Evolutionary conservation across 768 basidiomycete species (phyloP), one percentile per base, ranked within the genome.

Genomic region (Suillus variegatus): DNA sequence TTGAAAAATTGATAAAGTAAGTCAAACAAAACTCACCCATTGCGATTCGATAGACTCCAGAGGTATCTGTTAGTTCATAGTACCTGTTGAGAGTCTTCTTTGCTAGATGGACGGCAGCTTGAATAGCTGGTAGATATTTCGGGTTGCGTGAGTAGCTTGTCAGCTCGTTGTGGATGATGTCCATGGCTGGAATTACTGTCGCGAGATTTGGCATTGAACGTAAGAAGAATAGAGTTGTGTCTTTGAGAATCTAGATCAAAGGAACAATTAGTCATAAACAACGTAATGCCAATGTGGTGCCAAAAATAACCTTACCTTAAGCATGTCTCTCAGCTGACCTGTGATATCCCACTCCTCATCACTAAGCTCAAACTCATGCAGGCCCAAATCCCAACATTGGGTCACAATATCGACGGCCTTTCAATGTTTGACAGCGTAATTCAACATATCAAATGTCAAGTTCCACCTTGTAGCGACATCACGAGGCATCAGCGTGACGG

Each of bases 401-500:
- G 72, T 75, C 1, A 76, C 60, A 9, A 13, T 44, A 57, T 75
- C 67, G 13, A 77, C 36, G 4, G 69, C 75, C n/a, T 25, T n/a
- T 8, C 66, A 58, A 60, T 78, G 72, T 25, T 69, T 41, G 2
- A 73, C 2, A 0, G 72, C 70, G 35, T 69, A 68, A 4, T 67
- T 36, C 6, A 74, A 46, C 71, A 76, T 72, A 32, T 73, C 56
- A 38, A 47, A 75, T 1, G 65, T 70, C 0, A 66, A 71, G 51
- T 76, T 75, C 76, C 74, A 77, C 0, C 65, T 9, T 0, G 73
- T 78, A 0, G 57, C 3, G 2, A 77, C 70, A 65, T 78, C 71
- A 0, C 67, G 47, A 18, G 72, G 75, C 46, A 77, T 65, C 6
- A 62, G 25, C 0, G 52, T 65, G 0, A 28, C 3, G 0, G 44